Percentiles rank a stretch among this genome's conserved stretches.
Conservation (phyloP, 2,329 filamentous ascomycete species). For the Botrytis squamosa region DNA sequence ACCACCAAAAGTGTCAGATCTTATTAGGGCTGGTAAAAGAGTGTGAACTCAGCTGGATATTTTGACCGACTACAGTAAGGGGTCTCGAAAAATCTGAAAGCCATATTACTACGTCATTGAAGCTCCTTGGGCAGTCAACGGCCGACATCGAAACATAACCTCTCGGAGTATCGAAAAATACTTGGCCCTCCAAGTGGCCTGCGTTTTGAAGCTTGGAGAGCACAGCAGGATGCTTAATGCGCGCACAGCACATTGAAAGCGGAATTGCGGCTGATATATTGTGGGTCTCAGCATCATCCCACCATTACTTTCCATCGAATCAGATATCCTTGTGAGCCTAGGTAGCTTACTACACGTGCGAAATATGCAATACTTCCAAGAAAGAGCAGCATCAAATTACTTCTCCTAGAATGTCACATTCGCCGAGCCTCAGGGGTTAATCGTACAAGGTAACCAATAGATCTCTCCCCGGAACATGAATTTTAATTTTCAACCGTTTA, state of each 20-base stretch:
- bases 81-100: neutral
- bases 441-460: neutral
- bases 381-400: neutral
- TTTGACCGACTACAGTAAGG: neutral
- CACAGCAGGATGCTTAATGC: slow-evolving; percentile 2
- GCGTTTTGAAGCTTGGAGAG: neutral
- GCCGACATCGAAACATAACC: neutral
- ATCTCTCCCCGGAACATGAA: neutral
- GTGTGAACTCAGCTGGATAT: slow-evolving; percentile 40
- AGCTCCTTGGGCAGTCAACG: too few species aligned
- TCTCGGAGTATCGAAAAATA: neutral
- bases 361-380: neutral
- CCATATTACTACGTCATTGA: neutral
- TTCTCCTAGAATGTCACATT: neutral
- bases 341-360: neutral
- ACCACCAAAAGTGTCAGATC: slow-evolving; percentile 85
- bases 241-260: neutral
- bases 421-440: neutral
- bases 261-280: slow-evolving; percentile 1
- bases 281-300: slow-evolving; percentile 4
- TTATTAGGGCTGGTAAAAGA: slow-evolving; percentile 61
- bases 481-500: neutral
- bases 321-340: neutral
- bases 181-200: neutral
- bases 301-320: neutral